These are phyloP conservation scores for Rubia balearica DNA, from an alignment of 305 asterid genomes.

Conservation along the genomic window DNA sequence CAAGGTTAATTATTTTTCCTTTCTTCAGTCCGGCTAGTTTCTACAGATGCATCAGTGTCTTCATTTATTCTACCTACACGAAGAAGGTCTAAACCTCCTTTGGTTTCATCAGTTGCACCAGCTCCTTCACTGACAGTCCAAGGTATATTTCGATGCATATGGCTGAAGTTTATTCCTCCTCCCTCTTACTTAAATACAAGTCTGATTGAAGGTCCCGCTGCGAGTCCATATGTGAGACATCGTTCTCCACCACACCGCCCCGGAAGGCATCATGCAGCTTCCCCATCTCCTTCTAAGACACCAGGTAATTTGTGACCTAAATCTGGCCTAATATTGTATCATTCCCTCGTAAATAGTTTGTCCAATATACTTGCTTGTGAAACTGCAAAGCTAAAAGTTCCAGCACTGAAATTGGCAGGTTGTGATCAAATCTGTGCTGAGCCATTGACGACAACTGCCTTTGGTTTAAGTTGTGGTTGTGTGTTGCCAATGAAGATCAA, in stretches of 20 bases:
- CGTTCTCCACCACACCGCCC: slow-evolving; percentile 40
- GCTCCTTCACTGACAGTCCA: slow-evolving; percentile 50
- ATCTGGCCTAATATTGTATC: neutral
- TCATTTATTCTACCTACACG: slow-evolving; percentile 32
- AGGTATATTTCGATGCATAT: slow-evolving; percentile 38
- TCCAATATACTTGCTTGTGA: neutral
- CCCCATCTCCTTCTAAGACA: slow-evolving; percentile 69
- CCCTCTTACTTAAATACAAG: slow-evolving; percentile 27
- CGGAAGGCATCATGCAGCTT: slow-evolving; percentile 36
- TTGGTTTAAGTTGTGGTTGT: slow-evolving; percentile 84
- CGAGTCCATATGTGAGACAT: slow-evolving; percentile 37
- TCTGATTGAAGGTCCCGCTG: slow-evolving; percentile 39
- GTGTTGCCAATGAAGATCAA: slow-evolving; percentile 93
- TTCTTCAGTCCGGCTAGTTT: slow-evolving; percentile 44
- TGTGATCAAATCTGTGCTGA: slow-evolving; percentile 80
- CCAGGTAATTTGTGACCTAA: slow-evolving; percentile 44
- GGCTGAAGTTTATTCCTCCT: slow-evolving; percentile 6
- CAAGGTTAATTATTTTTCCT: neutral
- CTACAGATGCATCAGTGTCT: slow-evolving; percentile 36
- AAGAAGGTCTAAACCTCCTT: slow-evolving; percentile 35
- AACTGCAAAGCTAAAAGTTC: slow-evolving; percentile 9
- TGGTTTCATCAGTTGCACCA: slow-evolving; percentile 39
- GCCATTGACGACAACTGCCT: slow-evolving; percentile 78
- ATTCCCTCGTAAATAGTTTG: neutral
- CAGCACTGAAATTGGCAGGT: slow-evolving; percentile 41